Conservation (phyloP, 176 grass and related monocot species). For the Eragrostis curvula region DNA sequence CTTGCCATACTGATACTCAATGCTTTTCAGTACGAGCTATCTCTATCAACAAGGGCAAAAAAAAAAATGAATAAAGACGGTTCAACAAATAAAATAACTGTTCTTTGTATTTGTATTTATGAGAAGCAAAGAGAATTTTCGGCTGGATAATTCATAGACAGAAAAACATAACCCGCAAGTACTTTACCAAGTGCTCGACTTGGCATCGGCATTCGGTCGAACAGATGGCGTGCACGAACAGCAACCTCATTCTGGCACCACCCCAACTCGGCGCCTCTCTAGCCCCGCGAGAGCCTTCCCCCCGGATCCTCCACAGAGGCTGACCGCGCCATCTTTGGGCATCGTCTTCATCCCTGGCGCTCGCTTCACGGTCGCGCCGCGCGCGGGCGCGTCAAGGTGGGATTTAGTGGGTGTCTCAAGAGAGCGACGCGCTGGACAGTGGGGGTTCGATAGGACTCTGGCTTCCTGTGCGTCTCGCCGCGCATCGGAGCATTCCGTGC, state of each 20-base stretch:
- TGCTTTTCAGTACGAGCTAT: not conserved
- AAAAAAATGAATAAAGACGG: not conserved
- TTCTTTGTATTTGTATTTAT: not conserved
- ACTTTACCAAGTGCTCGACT: not conserved
- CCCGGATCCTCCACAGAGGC: too few relatives aligned
- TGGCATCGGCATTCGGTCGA: constrained; percentile 31
- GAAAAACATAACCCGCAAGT: not conserved
- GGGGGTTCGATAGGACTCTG: not conserved
- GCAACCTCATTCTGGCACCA: not conserved
- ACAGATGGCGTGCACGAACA: not conserved
- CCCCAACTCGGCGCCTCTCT: too few relatives aligned
- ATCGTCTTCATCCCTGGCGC: not conserved
- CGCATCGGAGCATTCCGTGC: not conserved
- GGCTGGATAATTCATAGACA: not conserved
- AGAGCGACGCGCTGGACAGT: not conserved
- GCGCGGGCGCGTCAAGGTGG: not conserved
- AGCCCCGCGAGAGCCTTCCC: not conserved
- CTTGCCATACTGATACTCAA: too few relatives aligned
- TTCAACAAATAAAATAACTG: not conserved
- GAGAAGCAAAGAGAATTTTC: not conserved
- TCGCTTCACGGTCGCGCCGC: constrained; percentile 6
- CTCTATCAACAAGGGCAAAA: not conserved
- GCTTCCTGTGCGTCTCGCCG: not conserved
- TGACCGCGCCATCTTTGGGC: too few relatives aligned
- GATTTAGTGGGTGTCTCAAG: not conserved